These are phyloP conservation scores for Colletotrichum lini DNA, from an alignment of 2,329 filamentous ascomycete species.

Conservation along the genomic window DNA sequence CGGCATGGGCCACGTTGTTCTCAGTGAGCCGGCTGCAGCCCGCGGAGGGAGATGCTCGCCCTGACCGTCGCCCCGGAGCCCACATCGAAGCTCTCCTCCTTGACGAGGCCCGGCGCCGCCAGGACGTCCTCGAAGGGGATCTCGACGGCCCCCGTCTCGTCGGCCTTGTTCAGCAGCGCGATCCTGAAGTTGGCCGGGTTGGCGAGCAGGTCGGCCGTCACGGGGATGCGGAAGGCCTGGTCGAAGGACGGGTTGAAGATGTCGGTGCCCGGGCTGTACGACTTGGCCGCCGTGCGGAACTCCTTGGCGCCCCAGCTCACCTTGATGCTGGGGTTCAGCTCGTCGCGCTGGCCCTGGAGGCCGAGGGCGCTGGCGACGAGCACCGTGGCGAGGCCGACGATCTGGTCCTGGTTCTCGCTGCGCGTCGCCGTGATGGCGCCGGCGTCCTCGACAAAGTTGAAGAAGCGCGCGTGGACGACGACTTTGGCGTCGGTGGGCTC, in stretches of 20 bases:
- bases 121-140: slow-evolving; percentile 54
- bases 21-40: slow-evolving; percentile 44
- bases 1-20: neutral
- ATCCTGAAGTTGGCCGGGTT: slow-evolving; percentile 51
- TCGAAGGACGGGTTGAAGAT: slow-evolving; percentile 65
- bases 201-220: slow-evolving; percentile 50
- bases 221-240: slow-evolving; percentile 59
- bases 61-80: slow-evolving; percentile 52
- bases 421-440: slow-evolving; percentile 50
- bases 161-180: slow-evolving; percentile 52
- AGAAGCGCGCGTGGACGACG: slow-evolving; percentile 56
- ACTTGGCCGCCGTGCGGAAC: slow-evolving; percentile 59
- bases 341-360: slow-evolving; percentile 58
- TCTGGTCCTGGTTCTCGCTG: slow-evolving; percentile 47
- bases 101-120: slow-evolving; percentile 48
- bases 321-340: slow-evolving; percentile 61
- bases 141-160: slow-evolving; percentile 53
- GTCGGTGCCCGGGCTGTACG: slow-evolving; percentile 60
- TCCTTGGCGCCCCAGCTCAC: slow-evolving; percentile 58
- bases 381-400: slow-evolving; percentile 59
- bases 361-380: slow-evolving; percentile 59
- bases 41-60: slow-evolving; percentile 54
- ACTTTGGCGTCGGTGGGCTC: slow-evolving; percentile 54
- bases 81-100: slow-evolving; percentile 53
- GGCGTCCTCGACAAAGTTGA: slow-evolving; percentile 56